Evolutionary conservation across 192 early-diverging fungal genomes (phyloP), one percentile per base, ranked within the genome.

Genomic region (Chytriomyces confervae): DNA sequence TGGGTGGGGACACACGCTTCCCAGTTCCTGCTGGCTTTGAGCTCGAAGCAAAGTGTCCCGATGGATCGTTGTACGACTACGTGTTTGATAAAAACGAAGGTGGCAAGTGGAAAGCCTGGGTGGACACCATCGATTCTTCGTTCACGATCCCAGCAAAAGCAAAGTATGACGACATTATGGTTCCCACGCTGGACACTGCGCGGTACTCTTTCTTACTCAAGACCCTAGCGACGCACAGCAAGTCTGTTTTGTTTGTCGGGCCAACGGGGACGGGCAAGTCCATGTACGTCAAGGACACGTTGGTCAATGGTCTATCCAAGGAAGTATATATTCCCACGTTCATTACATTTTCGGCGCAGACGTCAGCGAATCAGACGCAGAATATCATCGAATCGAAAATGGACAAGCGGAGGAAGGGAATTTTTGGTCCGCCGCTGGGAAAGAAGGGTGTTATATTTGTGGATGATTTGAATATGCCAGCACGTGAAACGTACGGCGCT

Each of bases 391-490:
- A 90, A 68, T 90, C 89, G 0, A 89, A 89, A 75, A 77, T 90
- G 53, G 89, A 90, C 79, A 89, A 89, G 68, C 61, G 87, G 45
- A 49, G 85, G 48, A 90, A 90, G 72, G 89, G 89, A 1, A 88
- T 90, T 2, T 87, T 84, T 83, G 89, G 89, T 6, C 87, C 89
- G 5, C 80, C 86, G 4, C 61, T 87, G 53, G 89, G 89, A n/a
- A 90, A 90, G 66, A 80, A 75, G 65, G 76, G 77, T 18, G 68
- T 90, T 27, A 85, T 90, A 36, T 90, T 90, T 78, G 87, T 90
- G 3, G 89, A 90, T 72, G 89, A 90, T 76, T 71, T 90, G 68
- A 90, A 90, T 81, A 90, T 90, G 89, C 89, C 89, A 8, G 85
- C 87, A 16, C 75, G 86, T 29, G 89, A 90, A 71, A 62, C 70